Conservation (phyloP, 2,329 filamentous ascomycete species). For the Fusarium albidum region DNA sequence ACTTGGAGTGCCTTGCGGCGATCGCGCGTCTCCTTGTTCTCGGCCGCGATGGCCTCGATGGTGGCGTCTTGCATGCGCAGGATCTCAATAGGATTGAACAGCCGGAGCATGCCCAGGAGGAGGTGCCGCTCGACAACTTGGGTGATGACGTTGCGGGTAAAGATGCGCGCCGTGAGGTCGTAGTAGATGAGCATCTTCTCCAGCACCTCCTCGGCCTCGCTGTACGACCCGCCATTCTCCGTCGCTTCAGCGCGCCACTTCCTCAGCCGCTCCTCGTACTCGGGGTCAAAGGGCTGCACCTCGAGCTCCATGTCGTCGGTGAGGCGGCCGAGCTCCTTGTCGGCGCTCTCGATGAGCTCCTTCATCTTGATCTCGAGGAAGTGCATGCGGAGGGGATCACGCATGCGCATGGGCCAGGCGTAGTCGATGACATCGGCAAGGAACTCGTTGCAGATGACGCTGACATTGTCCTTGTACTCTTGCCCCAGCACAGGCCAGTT, state of each 20-base stretch:
- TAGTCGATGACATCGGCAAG: conserved; percentile 60
- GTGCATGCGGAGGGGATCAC: conserved; percentile 56
- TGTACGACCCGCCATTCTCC: conserved; percentile 55
- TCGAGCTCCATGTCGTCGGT: conserved; percentile 61
- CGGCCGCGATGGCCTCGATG: conserved; percentile 60
- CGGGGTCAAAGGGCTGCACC: conserved; percentile 61
- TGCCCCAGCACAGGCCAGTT: conserved; percentile 61
- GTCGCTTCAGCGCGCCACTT: conserved; percentile 55
- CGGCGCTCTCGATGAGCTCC: conserved; percentile 55
- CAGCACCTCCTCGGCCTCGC: conserved; percentile 60
- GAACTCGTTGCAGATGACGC: conserved; percentile 63
- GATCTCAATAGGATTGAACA: conserved; percentile 62
- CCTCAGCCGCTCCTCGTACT: conserved; percentile 60
- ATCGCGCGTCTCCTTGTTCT: conserved; percentile 62
- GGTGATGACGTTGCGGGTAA: conserved; percentile 61
- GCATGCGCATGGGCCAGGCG: conserved; percentile 60
- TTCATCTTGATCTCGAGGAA: conserved; percentile 60
- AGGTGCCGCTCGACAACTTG: conserved; percentile 61
- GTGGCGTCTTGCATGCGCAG: conserved; percentile 54
- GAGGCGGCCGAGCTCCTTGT: conserved; percentile 55
- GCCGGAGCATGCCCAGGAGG: conserved; percentile 58
- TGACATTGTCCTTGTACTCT: conserved; percentile 63
- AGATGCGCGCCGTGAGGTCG: conserved; percentile 60
- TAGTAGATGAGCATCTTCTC: conserved; percentile 67
- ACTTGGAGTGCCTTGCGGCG: conserved; percentile 56